phyloP scores from a whole-genome alignment of 2,329 filamentous ascomycete genomes.

The Penicillium aurantiogriseum region DNA sequence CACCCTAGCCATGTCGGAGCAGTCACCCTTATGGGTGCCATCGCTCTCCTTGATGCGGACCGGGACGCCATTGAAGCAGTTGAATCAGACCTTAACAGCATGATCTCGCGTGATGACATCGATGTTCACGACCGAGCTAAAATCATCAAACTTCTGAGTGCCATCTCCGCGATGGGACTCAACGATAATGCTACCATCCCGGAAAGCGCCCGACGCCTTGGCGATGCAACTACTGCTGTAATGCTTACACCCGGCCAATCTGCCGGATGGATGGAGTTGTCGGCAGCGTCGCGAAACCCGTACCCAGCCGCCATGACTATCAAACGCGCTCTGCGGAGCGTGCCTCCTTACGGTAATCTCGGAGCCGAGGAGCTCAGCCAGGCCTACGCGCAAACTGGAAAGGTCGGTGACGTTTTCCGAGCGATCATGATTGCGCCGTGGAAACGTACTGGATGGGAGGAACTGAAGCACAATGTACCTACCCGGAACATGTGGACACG shows the following conservation, averaged over 20 bases:
- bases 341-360: constrained; percentile 70
- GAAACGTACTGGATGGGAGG: constrained; percentile 64
- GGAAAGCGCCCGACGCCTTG: constrained; percentile 53
- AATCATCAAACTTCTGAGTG: constrained; percentile 73
- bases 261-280: constrained; percentile 76
- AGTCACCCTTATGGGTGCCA: constrained; percentile 76
- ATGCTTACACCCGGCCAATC: constrained; percentile 78
- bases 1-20: constrained; percentile 74
- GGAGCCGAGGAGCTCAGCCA: constrained; percentile 67
- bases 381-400: constrained; percentile 72
- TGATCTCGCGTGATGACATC: constrained; percentile 67
- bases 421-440: constrained; percentile 81
- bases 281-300: constrained; percentile 55
- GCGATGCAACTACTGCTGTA: constrained; percentile 71
- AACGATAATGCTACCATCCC: constrained; percentile 43
- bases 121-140: constrained; percentile 63
- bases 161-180: constrained; percentile 62
- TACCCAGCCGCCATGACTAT: constrained; percentile 74
- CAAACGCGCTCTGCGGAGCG: constrained; percentile 69
- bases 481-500: background rate
- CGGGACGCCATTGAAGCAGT: constrained; percentile 78
- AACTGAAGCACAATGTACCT: constrained; percentile 30
- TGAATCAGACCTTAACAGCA: constrained; percentile 67
- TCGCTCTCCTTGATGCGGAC: constrained; percentile 79
- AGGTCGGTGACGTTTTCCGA: constrained; percentile 69